A percentile compares a stretch with the other conserved stretches of the same genome.
phyloP scores from a whole-genome alignment of 768 basidiomycete genomes.

The Tricholoma hemisulphureum region DNA sequence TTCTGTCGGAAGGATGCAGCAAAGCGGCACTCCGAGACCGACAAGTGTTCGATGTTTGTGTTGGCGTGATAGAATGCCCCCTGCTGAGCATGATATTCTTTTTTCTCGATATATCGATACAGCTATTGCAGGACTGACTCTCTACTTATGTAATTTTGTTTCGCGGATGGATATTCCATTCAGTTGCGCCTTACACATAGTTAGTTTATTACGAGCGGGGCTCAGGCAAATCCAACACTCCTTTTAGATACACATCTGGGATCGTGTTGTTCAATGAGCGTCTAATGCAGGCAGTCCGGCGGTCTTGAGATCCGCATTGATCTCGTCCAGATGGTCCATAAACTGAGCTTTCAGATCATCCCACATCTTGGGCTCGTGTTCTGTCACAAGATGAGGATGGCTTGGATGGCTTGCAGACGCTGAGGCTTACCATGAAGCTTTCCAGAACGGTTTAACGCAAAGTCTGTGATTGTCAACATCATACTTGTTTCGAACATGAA shows the following conservation, averaged over 20 bases:
- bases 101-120: neutral
- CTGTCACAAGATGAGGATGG: slow-evolving; percentile 23
- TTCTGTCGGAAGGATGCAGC: slow-evolving; percentile 16
- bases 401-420: neutral
- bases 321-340: slow-evolving; percentile 53
- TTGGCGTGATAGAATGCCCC: neutral
- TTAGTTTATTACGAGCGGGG: neutral
- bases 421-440: slow-evolving; percentile 51
- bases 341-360: slow-evolving; percentile 58
- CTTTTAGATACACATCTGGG: neutral
- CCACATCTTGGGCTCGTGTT: slow-evolving; percentile 69
- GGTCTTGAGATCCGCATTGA: slow-evolving; percentile 48
- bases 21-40: slow-evolving; percentile 11
- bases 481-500: slow-evolving; percentile 68
- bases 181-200: neutral
- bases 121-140: neutral
- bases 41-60: neutral
- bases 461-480: slow-evolving; percentile 64
- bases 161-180: neutral
- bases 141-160: neutral
- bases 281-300: slow-evolving; percentile 37
- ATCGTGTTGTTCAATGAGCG: neutral
- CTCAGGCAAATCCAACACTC: slow-evolving; percentile 1
- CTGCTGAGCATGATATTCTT: neutral
- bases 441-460: slow-evolving; percentile 56